Base-by-base conservation (phyloP, 2,329 filamentous ascomycete species). In the Fusarium zealandicum region DNA sequence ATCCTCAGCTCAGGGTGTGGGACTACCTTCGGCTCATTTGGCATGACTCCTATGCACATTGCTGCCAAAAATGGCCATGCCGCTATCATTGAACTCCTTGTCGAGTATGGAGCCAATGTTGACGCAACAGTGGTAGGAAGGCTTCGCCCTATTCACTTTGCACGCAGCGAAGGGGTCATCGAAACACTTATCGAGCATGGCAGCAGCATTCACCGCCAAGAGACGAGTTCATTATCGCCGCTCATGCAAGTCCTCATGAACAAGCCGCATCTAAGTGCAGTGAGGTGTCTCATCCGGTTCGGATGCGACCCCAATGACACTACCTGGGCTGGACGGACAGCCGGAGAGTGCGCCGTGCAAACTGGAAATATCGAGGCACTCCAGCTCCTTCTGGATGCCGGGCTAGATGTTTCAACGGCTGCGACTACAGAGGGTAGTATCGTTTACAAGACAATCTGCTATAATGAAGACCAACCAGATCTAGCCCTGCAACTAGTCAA, bases 141-240 rank as follows among this genome's bases (percentile, higher is more conserved):
- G 6, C 17, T 51, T 3, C 51, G 55, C 4, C 51, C 55, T 5
- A 56, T 59, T 6, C 52, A 52, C 16, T 35, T 49, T 20, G 51
- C 55, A 2, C 35, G 28, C 8, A 49, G 45, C 20, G 35, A 39
- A 13, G 13, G 25, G 10, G 39, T 38, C 13, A 31, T 59, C 32
- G 14, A n/a, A 14, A 14, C 51, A 5, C 51, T 59, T 8, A 28
- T 48, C 31, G 35, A 43, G 1, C 51, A 51, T 31, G 51, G 51
- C 4, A 45, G 42, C 16, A 45, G 41, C 2, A 37, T 59, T 18
- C 14, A 52, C 7, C 28, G 43, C n/a, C 31, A 8, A 27, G 32
- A 28, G 9, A 36, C 17, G 13, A 18, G 16, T 14, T 27, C 12
- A 27, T 2, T 14, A 11, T 11, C 13, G 2, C 25, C 13, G 20